Base-by-base conservation (phyloP, 331 rosid genomes). In the Pyrus hybrid region DNA sequence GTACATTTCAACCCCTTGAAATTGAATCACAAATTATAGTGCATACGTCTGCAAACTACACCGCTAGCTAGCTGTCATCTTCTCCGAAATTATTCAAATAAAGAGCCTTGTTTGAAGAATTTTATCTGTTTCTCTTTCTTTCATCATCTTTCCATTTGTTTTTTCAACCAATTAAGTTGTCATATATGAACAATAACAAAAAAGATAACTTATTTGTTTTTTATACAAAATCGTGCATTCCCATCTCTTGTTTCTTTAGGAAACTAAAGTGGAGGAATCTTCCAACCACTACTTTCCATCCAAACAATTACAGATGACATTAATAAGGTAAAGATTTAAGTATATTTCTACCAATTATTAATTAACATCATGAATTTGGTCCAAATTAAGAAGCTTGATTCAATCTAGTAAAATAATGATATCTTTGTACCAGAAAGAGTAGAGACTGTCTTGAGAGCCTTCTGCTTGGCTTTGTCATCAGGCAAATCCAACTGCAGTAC, bases 391-490 rank as follows among this genome's bases (percentile, higher is more conserved):
- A 68, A 37, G 13, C 51, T 7, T 51, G 5, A n/a, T 12, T 58
- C 4, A 33, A 21, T 26, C 53, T 29, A 23, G 47, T 16, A 22
- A 67, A 25, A 10, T 25, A 17, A 68, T 21, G 66, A 37, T 53
- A 16, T 17, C 45, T 29, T 67, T 70, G 53, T 77, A 95, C 99
- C 99, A 76, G 93, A 45, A 81, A 94, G 91, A 66, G 93, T 77
- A 33, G 97, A 86, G 26, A 92, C 92, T 5, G 93, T 84, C 81
- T 86, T 94, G 77, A 94, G 58, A 66, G 99, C 99, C 86, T 88
- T 95, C 84, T 90, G 93, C 82, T 95, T 95, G 65, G 91, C 96
- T 80, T 79, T 95, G 81, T 80, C 93, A 78, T 92, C 97, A 41
- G 79, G 85, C 80, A 95, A 83, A 76, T 86, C 99, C 77, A 95